Base-by-base conservation (phyloP, 257 asterid genomes). In the Lycium barbarum region DNA sequence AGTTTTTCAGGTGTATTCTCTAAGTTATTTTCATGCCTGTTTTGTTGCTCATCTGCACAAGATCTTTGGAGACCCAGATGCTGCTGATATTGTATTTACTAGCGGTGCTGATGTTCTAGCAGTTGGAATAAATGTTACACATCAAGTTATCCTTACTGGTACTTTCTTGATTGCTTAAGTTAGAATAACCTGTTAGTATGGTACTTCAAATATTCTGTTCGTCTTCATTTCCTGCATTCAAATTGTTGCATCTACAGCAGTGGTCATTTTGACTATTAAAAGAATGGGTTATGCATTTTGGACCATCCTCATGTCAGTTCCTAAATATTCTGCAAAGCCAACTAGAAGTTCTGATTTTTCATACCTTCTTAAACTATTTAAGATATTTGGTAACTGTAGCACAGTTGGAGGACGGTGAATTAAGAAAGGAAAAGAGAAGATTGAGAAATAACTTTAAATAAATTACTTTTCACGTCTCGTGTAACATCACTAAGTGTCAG, bases 21-120 rank as follows among this genome's bases (percentile, higher is more conserved):
- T 59, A 59, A 81, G 84, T 18, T 68, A n/a, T 51, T 65, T 83
- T 84, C 51, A 74, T n/a, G 7, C 59, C 53, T 85, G 9, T 54
- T 49, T 14, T 76, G 76, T 68, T 82, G 22, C 79, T 84, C 86
- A 43, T 86, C 72, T 89, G 85, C 82, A 66, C 84, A 86, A 96
- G 99, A 92, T 96, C 66, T 95, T 92, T 84, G 99, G 99, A 91
- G 99, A 96, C 90, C 99, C 99, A 38, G 98, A 96, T 85, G 98
- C 99, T 67, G 99, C 99, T 38, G 99, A 96, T 91, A 87, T 95
- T 85, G 98, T 96, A 59, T 95, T 96, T 90, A 93, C 99, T 22
- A 92, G 99, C 85, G 99, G 99, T 80, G 98, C 99, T 91, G 98
- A 96, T 91, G 86, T 96, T 85, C 90, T 96, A 83, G 98, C 98